phyloP scores from a whole-genome alignment of 192 early-diverging fungal species.

The Coemansia sp. region DNA sequence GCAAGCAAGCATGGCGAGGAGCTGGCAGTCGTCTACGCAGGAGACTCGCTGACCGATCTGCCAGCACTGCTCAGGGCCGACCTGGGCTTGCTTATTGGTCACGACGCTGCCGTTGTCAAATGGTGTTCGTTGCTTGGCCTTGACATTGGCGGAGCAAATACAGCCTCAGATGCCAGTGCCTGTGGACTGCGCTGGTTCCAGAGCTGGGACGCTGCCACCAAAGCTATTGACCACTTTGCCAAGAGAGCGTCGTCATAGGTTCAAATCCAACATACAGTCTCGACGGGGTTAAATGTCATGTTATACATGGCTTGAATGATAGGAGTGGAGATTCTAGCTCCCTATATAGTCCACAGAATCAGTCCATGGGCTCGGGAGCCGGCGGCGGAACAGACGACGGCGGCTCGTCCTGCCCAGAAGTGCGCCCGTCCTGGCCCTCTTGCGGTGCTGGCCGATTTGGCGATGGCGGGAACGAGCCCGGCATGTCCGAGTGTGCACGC shows the following conservation, averaged over 20 bases:
- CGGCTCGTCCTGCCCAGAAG: not conserved
- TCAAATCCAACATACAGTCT: too few species aligned
- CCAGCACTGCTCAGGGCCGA: slow-evolving; percentile 32
- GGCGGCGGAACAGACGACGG: not conserved
- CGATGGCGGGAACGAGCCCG: slow-evolving; percentile 42
- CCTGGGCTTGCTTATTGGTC: slow-evolving; percentile 30
- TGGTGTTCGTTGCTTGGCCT: slow-evolving; percentile 36
- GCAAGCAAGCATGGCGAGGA: not conserved
- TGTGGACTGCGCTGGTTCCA: slow-evolving; percentile 2
- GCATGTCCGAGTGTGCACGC: slow-evolving; percentile 28
- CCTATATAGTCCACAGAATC: not conserved
- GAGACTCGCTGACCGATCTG: slow-evolving; percentile 47
- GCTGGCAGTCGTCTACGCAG: slow-evolving; percentile 24
- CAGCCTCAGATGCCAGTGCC: too few species aligned
- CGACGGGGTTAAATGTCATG: too few species aligned
- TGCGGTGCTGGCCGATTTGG: slow-evolving; percentile 1
- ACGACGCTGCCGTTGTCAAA: slow-evolving; percentile 5
- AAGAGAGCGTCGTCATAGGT: too few species aligned
- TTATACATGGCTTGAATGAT: too few species aligned
- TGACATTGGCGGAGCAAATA: slow-evolving; percentile 7
- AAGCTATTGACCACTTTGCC: not conserved
- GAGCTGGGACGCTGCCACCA: slow-evolving; percentile 3
- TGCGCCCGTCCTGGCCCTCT: not conserved
- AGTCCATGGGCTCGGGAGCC: slow-evolving; percentile 30
- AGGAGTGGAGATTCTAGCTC: too few species aligned